A percentile compares a stretch with the other conserved stretches of the same genome.
Evolutionary conservation across 176 grass and related monocot genomes (phyloP).

Genomic region (Leersia perrieri): DNA sequence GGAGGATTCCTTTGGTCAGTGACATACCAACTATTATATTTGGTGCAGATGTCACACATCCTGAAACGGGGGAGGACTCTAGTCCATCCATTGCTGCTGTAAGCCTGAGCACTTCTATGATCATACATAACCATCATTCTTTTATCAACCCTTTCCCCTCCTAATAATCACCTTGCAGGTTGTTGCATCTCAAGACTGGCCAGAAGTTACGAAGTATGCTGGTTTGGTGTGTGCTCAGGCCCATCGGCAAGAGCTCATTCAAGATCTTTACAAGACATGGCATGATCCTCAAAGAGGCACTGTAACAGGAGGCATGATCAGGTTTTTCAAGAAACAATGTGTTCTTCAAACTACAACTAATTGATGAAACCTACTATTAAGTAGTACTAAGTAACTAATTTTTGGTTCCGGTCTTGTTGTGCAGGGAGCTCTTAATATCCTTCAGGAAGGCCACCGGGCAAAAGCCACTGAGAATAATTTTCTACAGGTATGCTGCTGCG

Average conservation of each 20-base stretch:
- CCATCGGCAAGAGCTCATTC: constrained; percentile 77
- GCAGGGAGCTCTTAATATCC: constrained; percentile 93
- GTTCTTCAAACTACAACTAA: not conserved
- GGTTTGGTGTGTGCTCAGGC: constrained; percentile 64
- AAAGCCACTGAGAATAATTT: constrained; percentile 94
- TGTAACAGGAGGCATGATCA: constrained; percentile 65
- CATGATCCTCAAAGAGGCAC: constrained; percentile 89
- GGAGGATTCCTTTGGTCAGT: constrained; percentile 97
- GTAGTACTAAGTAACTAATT: not conserved
- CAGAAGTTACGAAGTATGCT: constrained; percentile 66
- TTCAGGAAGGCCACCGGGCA: constrained; percentile 97
- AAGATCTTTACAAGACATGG: constrained; percentile 98
- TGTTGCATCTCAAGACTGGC: constrained; percentile 82
- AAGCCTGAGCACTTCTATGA: constrained; percentile 22
- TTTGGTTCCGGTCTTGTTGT: constrained; percentile 12
- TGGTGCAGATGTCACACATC: constrained; percentile 98
- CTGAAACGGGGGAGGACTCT: constrained; percentile 98
- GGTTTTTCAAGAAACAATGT: constrained; percentile 26
- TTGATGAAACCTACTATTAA: not conserved
- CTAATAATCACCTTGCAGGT: constrained; percentile 44
- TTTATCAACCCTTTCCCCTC: not conserved
- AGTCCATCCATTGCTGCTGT: constrained; percentile 98
- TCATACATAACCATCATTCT: not conserved
- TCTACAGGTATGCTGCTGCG: constrained; percentile 66
- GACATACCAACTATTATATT: constrained; percentile 99